Conservation (phyloP, 495 filamentous ascomycete species). For the Xeromyces bisporus region DNA sequence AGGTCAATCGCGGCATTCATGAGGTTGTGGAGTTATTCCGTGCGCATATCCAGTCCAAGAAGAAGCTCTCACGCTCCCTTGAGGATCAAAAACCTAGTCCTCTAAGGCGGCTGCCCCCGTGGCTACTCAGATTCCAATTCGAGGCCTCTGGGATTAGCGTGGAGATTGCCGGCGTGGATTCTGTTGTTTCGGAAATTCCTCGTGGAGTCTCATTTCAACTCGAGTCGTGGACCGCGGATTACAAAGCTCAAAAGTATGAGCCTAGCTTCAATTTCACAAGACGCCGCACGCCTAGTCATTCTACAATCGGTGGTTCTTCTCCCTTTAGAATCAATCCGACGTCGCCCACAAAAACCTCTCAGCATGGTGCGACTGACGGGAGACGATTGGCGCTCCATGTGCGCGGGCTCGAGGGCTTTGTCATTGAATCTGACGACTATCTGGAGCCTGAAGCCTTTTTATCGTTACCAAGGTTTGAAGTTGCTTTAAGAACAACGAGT, state of each 20-base stretch:
- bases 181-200: slow-evolving; percentile 56
- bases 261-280: slow-evolving; percentile 37
- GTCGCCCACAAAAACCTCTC: slow-evolving; percentile 40
- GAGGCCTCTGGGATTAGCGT: slow-evolving; percentile 78
- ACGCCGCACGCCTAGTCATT: slow-evolving; percentile 40
- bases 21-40: slow-evolving; percentile 74
- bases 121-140: slow-evolving; percentile 70
- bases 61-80: slow-evolving; percentile 30
- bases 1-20: slow-evolving; percentile 81
- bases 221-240: slow-evolving; percentile 83
- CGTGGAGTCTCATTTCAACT: slow-evolving; percentile 73
- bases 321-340: slow-evolving; percentile 40
- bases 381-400: slow-evolving; percentile 66
- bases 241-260: slow-evolving; percentile 63
- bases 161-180: slow-evolving; percentile 80
- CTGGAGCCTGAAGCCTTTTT: slow-evolving; percentile 77
- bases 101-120: slow-evolving; percentile 59
- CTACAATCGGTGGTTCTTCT: slow-evolving; percentile 33
- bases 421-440: slow-evolving; percentile 70
- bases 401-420: slow-evolving; percentile 69
- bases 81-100: slow-evolving; percentile 43
- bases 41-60: slow-evolving; percentile 45
- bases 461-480: slow-evolving; percentile 69
- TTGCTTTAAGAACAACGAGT: slow-evolving; percentile 67
- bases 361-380: slow-evolving; percentile 55